Evolutionary conservation across 2,329 filamentous ascomycete species (phyloP).

Genomic region (Chalaropsis ovoidea): DNA sequence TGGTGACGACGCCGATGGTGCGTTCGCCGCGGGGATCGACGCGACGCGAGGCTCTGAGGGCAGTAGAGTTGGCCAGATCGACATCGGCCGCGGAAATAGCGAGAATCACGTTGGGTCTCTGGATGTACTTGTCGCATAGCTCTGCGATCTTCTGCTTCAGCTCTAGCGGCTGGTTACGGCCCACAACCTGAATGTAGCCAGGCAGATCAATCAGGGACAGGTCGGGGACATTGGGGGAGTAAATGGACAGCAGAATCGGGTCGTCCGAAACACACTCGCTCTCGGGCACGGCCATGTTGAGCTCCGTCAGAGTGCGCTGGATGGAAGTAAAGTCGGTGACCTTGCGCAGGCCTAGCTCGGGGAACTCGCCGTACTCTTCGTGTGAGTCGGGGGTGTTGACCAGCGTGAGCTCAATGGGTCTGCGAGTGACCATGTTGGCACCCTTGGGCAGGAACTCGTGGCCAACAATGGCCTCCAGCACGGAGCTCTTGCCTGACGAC

Average conservation of each 20-base stretch:
- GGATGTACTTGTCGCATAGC: conserved; percentile 96
- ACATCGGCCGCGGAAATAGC: conserved; percentile 97
- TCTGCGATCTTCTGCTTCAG: conserved; percentile 93
- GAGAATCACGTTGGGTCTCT: conserved; percentile 87
- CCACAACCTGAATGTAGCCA: conserved; percentile 93
- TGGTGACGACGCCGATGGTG: conserved; percentile 97
- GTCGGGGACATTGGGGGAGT: conserved; percentile 90
- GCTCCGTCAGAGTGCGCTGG: conserved; percentile 84
- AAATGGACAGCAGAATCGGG: conserved; percentile 89
- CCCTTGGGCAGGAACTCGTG: conserved; percentile 97
- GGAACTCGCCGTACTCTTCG: conserved; percentile 92
- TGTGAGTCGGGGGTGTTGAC: conserved; percentile 85
- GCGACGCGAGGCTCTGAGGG: conserved; percentile 74
- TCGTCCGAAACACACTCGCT: conserved; percentile 91
- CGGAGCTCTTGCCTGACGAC: conserved; percentile 95
- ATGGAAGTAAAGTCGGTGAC: conserved; percentile 88
- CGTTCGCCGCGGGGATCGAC: conserved; percentile 91
- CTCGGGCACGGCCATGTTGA: conserved; percentile 87
- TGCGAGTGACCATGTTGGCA: conserved; percentile 94
- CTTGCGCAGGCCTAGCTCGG: conserved; percentile 77
- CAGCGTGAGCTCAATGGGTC: conserved; percentile 90
- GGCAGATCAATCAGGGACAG: conserved; percentile 92
- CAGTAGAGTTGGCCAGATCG: conserved; percentile 91
- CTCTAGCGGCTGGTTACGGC: conserved; percentile 78
- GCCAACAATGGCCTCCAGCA: conserved; percentile 90